Evolutionary conservation across 305 asterid species (phyloP).

Genomic region (Nicotiana rustica): DNA sequence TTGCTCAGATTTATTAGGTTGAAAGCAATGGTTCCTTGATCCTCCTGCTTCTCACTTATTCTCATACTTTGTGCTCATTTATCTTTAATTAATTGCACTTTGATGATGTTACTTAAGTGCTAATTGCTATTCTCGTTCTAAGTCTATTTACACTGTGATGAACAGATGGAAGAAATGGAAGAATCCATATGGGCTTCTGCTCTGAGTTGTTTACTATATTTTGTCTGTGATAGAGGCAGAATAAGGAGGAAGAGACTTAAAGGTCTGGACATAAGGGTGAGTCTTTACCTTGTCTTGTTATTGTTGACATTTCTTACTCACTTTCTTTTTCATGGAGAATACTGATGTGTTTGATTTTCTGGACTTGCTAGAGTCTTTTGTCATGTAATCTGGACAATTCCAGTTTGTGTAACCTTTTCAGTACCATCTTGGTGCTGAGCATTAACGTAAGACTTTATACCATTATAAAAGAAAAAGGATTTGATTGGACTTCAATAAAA

Average conservation of each 20-base stretch:
- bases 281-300: conserved; percentile 43
- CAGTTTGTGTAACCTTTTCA: too few species aligned
- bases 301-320: neutral
- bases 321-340: conserved; percentile 29
- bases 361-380: too few species aligned
- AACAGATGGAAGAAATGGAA: conserved; percentile 86
- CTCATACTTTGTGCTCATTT: neutral
- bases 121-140: conserved; percentile 5
- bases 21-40: conserved; percentile 18
- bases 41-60: conserved; percentile 22
- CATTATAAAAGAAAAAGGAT: too few species aligned
- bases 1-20: neutral
- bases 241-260: conserved; percentile 90
- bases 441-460: too few species aligned
- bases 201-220: conserved; percentile 90
- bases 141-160: conserved; percentile 21
- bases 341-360: too few species aligned
- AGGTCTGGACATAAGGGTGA: conserved; percentile 97
- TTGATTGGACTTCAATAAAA: neutral
- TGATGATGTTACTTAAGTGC: neutral
- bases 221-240: conserved; percentile 95
- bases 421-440: too few species aligned
- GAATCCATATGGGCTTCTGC: conserved; percentile 99
- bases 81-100: conserved; percentile 18
- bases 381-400: too few species aligned